phyloP scores from a whole-genome alignment of 306 rosid species.

The Pachyrhizus erosus region DNA sequence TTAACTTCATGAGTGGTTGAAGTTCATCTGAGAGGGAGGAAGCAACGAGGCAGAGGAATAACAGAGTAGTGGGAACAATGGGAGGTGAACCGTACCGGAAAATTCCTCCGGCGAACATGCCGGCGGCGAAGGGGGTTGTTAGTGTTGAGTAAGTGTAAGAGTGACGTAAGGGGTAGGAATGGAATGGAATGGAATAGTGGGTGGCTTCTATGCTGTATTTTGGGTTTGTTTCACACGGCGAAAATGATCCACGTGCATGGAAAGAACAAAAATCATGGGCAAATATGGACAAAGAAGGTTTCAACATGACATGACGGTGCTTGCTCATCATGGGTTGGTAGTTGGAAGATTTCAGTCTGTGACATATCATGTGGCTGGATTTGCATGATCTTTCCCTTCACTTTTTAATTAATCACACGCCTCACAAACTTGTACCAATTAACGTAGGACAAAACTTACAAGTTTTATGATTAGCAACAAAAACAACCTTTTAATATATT shows the following conservation, averaged over 20 bases:
- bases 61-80: slow-evolving; percentile 39
- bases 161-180: slow-evolving; percentile 4
- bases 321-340: background rate
- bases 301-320: slow-evolving; percentile 38
- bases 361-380: too few relatives aligned
- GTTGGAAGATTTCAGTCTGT: too few relatives aligned
- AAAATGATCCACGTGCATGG: slow-evolving; percentile 43
- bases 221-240: slow-evolving; percentile 42
- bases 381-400: slow-evolving; percentile 17
- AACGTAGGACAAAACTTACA: background rate
- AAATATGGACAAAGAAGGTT: background rate
- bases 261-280: slow-evolving; percentile 16
- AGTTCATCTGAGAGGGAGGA: slow-evolving; percentile 54
- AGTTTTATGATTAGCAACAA: too few relatives aligned
- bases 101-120: slow-evolving; percentile 49
- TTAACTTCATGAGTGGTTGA: slow-evolving; percentile 55
- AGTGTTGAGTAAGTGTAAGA: slow-evolving; percentile 14
- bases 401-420: background rate
- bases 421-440: background rate
- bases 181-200: background rate
- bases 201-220: slow-evolving; percentile 32
- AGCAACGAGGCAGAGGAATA: slow-evolving; percentile 46
- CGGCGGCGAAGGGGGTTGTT: slow-evolving; percentile 12
- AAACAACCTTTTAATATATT: too few relatives aligned
- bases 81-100: slow-evolving; percentile 39